Evolutionary conservation across 495 filamentous ascomycete species (phyloP), one percentile per base, ranked within the genome.

Genomic region (Aspergillus indologenus): DNA sequence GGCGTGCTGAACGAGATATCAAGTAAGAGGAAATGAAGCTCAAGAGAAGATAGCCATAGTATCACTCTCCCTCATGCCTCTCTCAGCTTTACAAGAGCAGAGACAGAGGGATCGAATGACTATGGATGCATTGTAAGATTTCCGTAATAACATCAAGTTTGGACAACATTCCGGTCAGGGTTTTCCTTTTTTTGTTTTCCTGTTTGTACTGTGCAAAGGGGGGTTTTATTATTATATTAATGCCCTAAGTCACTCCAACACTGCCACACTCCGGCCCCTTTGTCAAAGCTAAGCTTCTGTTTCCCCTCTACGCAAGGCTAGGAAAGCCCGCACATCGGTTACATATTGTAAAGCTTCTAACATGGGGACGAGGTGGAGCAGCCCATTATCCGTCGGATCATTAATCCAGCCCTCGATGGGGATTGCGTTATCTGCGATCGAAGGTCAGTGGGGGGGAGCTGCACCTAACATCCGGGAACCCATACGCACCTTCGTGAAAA

Each of bases 301-400:
- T 74, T 98, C 90, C 9, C 94, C 94, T 64, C 92, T 87, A 60
- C 92, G 84, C 64, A 98, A 79, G 40, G 90, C 91, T 61, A 98
- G 76, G 53, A 97, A 76, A 47, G 94, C 91, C 48, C 94, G 83
- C 29, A 98, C 94, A 75, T 98, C 94, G 20, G 89, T 96, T 57
- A 90, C 92, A 78, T 96, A 95, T 73, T 98, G 95, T 68, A 98
- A 75, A 23, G 90, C 93, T 75, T 98, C 94, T 44, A 98, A 79
- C 65, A 97, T 81, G n/a, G 94, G 94, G 56, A 98, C 83, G 45
- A 98, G 78, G 71, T 97, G 90, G 68, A 96, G 79, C 34, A 98
- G 78, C 66, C 94, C 92, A 66, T 91, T 98, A 75, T 98, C 94
- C 64, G 70, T 71, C 8, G 65, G 72, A 53, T 72, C 70, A 50